These are phyloP conservation scores for Closterium sp. DNA, from an alignment of 139 green algal genomes.

Conservation along the genomic window DNA sequence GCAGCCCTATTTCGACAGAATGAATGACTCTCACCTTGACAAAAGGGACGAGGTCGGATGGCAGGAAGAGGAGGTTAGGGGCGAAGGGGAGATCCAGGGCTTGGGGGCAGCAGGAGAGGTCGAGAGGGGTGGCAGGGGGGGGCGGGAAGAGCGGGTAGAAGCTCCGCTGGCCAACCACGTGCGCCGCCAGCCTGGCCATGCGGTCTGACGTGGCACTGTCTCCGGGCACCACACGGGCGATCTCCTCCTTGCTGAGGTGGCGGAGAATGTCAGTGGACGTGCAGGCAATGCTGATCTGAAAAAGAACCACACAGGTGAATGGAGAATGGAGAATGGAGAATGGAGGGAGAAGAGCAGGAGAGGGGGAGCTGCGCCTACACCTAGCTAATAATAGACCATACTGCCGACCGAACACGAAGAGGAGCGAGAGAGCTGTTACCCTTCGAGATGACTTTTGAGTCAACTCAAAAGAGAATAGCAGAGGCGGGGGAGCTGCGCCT, in stretches of 20 bases:
- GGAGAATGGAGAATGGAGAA: no score
- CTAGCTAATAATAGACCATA: no score
- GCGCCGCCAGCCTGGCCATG: slow-evolving; percentile 67
- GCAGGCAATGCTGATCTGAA: slow-evolving; percentile 21
- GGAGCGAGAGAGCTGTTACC: no score
- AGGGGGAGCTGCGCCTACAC: no score
- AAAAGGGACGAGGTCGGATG: slow-evolving; percentile 88
- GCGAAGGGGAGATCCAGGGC: slow-evolving; percentile 62
- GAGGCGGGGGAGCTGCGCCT: no score
- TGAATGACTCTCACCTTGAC: slow-evolving; percentile 68
- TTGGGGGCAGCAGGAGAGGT: slow-evolving; percentile 58
- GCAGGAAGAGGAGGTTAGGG: slow-evolving; percentile 86
- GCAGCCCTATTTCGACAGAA: no score
- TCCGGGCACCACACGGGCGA: slow-evolving; percentile 6
- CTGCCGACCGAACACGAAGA: no score
- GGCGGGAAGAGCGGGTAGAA: slow-evolving; percentile 90
- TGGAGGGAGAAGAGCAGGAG: no score
- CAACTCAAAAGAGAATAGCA: no score
- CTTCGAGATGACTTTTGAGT: no score
- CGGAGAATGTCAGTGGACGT: slow-evolving; percentile 62
- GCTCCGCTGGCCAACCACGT: slow-evolving; percentile 64
- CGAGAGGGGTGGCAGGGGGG: slow-evolving; percentile 65
- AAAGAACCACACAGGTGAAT: not conserved
- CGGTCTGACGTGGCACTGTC: slow-evolving; percentile 59
- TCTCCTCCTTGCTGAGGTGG: slow-evolving; percentile 60